Evolutionary conservation across 2,329 filamentous ascomycete species (phyloP).

Genomic region (Teratosphaeria gauchensis): DNA sequence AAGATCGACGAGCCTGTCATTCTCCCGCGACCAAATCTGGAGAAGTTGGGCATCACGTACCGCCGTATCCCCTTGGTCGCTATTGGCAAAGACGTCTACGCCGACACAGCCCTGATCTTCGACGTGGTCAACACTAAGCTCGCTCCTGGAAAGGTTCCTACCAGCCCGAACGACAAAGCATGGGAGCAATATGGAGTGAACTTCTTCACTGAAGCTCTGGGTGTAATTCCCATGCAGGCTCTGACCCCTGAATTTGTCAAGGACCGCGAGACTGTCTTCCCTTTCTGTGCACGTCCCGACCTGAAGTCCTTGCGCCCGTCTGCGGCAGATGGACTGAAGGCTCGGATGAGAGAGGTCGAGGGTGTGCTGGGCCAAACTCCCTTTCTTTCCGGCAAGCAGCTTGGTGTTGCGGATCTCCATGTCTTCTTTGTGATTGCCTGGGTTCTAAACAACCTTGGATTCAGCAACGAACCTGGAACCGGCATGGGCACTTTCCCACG

Average conservation of each 20-base stretch:
- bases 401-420: constrained; percentile 19
- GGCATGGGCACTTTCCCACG: constrained; percentile 17
- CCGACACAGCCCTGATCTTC: constrained; percentile 18
- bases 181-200: constrained; percentile 18
- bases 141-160: constrained; percentile 8
- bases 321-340: constrained; percentile 13
- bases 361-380: constrained; percentile 12
- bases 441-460: constrained; percentile 15
- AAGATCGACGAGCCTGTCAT: constrained; percentile 18
- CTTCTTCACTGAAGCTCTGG: constrained; percentile 15
- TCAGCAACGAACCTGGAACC: constrained; percentile 12
- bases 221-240: constrained; percentile 13
- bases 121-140: constrained; percentile 11
- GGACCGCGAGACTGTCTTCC: constrained; percentile 19
- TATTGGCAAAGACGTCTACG: constrained; percentile 24
- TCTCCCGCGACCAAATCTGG: constrained; percentile 22
- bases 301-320: constrained; percentile 12
- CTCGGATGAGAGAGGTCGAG: constrained; percentile 14
- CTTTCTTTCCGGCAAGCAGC: constrained; percentile 14
- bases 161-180: constrained; percentile 19
- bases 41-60: constrained; percentile 22
- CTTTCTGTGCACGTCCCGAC: constrained; percentile 14
- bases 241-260: constrained; percentile 17
- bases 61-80: constrained; percentile 24
- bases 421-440: constrained; percentile 16